Base-by-base conservation (phyloP, 495 filamentous ascomycete species). In the Hamigera avellanea region DNA sequence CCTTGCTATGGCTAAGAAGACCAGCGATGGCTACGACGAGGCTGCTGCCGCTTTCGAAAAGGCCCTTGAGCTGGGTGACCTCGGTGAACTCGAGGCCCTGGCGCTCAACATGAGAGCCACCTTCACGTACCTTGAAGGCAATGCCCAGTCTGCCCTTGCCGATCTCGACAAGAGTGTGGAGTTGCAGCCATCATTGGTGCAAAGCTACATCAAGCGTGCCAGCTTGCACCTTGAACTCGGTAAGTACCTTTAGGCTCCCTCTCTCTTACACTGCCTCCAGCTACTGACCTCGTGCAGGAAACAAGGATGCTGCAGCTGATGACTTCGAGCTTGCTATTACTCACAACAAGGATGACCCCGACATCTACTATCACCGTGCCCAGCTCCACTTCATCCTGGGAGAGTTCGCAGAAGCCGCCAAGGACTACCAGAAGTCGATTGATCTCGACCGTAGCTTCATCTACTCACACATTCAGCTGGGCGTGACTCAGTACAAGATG, bases 401-500 rank as follows among this genome's bases (percentile, higher is more conserved):
- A 14, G 87, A 96, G 59, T 94, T 93, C 48, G 75, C 78, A 33
- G 83, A 93, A 34, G 91, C 91, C 9, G 87, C 89, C 15, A 93
- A 91, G 64, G 91, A 99, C 61, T 99, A 99, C 63, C 91, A 99
- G 55, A 94, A 93, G 64, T 96, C 91, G 14, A 99, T 98, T 54
- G 91, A 96, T 48, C 76, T 98, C 26, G 91, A 98, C 69, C 66
- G 71, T 30, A 79, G 82, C 37, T 98, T 98, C 61, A 98, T 98
- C 66, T 98, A 93, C 72, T 96, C 91, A 8, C 91, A 98, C 69
- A 96, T 99, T 48, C 91, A 99, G 59, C 83, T 99, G 35, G 91
- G 91, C 62, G 91, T 99, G 27, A 99, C 91, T 31, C 91, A 99
- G 62, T 99, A 99, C 66, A 99, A 99, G 78, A 93, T 95, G 86